phyloP scores from a whole-genome alignment of 2,329 filamentous ascomycete species.

The Ophiocordyceps unilateralis region DNA sequence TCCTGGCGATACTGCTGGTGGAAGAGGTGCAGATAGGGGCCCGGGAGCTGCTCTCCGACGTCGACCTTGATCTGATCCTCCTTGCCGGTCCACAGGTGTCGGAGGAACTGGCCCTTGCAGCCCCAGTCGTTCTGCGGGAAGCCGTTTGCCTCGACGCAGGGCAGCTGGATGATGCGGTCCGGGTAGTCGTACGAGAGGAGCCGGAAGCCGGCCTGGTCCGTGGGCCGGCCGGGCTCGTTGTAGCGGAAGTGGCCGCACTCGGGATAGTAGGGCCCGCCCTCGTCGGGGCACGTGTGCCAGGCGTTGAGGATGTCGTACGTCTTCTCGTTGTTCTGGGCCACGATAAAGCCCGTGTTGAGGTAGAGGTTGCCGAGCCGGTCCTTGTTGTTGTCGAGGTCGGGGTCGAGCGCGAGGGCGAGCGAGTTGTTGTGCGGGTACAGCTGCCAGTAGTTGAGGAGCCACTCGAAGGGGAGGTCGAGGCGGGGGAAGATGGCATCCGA shows the following conservation, averaged over 20 bases:
- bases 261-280: conserved; percentile 16
- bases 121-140: conserved; percentile 19
- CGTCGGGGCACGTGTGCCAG: conserved; percentile 26
- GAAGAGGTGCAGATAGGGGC: conserved; percentile 16
- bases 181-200: conserved; percentile 24
- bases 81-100: conserved; percentile 26
- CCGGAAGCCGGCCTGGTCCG: conserved; percentile 26
- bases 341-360: conserved; percentile 35
- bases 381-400: conserved; percentile 18
- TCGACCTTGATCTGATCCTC: conserved; percentile 19
- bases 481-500: conserved; percentile 26
- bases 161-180: conserved; percentile 21
- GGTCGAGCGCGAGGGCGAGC: conserved; percentile 23
- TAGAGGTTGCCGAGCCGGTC: conserved; percentile 22
- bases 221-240: conserved; percentile 18
- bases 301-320: conserved; percentile 30
- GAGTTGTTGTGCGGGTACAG: conserved; percentile 21
- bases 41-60: conserved; percentile 20
- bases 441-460: conserved; percentile 29
- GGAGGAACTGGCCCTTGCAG: conserved; percentile 23
- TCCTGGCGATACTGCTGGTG: conserved; percentile 18
- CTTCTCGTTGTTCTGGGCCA: conserved; percentile 31
- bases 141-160: conserved; percentile 25
- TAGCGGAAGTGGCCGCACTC: conserved; percentile 20
- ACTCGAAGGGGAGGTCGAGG: conserved; percentile 26